Conservation (phyloP, 495 filamentous ascomycete genomes). For the Penicillium arizonense region DNA sequence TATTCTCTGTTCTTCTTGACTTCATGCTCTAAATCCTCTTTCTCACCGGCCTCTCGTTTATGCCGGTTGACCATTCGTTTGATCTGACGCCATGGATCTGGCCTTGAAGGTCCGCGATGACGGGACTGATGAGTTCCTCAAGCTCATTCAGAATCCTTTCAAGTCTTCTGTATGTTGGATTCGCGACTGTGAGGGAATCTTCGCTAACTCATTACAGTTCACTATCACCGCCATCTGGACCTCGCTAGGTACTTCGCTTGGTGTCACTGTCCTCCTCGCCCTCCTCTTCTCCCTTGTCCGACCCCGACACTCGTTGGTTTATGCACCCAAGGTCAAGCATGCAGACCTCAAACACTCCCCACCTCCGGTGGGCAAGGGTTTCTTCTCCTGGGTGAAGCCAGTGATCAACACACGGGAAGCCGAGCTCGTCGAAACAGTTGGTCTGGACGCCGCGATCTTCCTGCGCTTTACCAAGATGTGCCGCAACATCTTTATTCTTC, state of each 20-base stretch:
- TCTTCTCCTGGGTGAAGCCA: slow-evolving; percentile 82
- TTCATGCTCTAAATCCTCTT: slow-evolving; percentile 3
- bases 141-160: slow-evolving; percentile 50
- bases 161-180: slow-evolving; percentile 35
- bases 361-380: slow-evolving; percentile 81
- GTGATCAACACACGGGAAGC: slow-evolving; percentile 73
- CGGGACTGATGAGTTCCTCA: slow-evolving; percentile 39
- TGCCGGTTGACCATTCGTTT: slow-evolving; percentile 21
- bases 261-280: slow-evolving; percentile 66
- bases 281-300: slow-evolving; percentile 84
- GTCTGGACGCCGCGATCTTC: slow-evolving; percentile 89
- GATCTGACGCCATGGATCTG: slow-evolving; percentile 28
- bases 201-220: slow-evolving; percentile 42
- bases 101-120: slow-evolving; percentile 18
- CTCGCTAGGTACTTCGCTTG: slow-evolving; percentile 80
- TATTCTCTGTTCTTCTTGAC: slow-evolving; percentile 7
- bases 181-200: background rate
- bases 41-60: slow-evolving; percentile 15
- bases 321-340: slow-evolving; percentile 92
- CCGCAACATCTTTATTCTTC: slow-evolving; percentile 77
- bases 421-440: slow-evolving; percentile 72
- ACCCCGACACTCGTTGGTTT: slow-evolving; percentile 86
- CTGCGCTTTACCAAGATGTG: slow-evolving; percentile 88
- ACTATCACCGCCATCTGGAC: slow-evolving; percentile 67
- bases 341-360: slow-evolving; percentile 89